Conservation (phyloP, 1,284 basidiomycete genomes). For the Austroboletus olivaceoglutinosus region DNA sequence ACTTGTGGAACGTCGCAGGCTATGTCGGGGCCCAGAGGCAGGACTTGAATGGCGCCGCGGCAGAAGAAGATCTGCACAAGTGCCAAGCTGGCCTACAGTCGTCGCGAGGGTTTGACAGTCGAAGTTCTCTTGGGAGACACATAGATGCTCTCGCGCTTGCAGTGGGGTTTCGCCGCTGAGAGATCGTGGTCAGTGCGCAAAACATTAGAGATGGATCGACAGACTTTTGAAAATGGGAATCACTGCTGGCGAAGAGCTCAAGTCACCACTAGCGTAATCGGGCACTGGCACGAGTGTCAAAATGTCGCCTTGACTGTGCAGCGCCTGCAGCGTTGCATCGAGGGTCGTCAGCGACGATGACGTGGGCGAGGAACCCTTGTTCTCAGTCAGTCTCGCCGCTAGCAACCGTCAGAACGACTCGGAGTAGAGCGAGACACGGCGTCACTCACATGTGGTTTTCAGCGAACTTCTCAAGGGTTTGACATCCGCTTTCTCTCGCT, state of each 20-base stretch:
- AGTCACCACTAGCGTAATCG: constrained; percentile 3
- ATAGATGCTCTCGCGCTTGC: constrained; percentile 12
- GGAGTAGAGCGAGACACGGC: not conserved
- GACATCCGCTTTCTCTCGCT: not conserved
- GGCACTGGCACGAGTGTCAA: constrained; percentile 4
- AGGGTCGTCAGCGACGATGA: constrained; percentile 11
- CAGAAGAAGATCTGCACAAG: not conserved
- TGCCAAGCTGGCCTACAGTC: constrained; percentile 16
- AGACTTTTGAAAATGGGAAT: constrained; percentile 2
- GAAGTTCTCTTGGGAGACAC: constrained; percentile 9
- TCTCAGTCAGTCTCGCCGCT: not conserved
- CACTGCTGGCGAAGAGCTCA: not conserved
- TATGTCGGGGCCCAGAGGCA: too few relatives aligned
- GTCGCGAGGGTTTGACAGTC: constrained; percentile 16
- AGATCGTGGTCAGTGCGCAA: constrained; percentile 1
- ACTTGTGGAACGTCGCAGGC: too few relatives aligned
- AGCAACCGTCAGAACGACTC: constrained; percentile 1
- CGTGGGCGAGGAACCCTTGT: not conserved
- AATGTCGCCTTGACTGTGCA: constrained; percentile 1
- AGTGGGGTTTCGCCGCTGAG: constrained; percentile 3
- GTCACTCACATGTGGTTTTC: constrained; percentile 7
- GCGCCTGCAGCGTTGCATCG: not conserved
- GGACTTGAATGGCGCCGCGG: too few relatives aligned
- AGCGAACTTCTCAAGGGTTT: constrained; percentile 3
- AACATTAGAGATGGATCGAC: not conserved